Percentiles rank a stretch among this genome's conserved stretches.
Evolutionary conservation across 2,329 filamentous ascomycete species (phyloP).

Genomic region (Alternaria novae-zelandiae): DNA sequence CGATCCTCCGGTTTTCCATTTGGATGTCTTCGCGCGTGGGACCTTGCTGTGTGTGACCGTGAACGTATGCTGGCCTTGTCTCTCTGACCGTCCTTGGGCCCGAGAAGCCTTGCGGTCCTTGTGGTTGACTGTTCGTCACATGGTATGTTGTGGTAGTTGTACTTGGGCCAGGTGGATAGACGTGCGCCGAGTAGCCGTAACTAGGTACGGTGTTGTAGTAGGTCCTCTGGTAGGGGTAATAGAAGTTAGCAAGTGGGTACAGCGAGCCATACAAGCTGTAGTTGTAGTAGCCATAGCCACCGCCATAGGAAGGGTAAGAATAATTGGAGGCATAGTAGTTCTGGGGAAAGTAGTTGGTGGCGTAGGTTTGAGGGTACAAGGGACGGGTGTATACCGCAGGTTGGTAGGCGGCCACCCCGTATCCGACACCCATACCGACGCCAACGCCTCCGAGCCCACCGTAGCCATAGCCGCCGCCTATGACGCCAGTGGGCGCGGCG

Average conservation of each 20-base stretch:
- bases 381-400: constrained; percentile 35
- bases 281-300: constrained; percentile 33
- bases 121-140: constrained; percentile 30
- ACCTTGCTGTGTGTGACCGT: constrained; percentile 4
- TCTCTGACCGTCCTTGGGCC: constrained; percentile 13
- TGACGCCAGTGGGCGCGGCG: constrained; percentile 30
- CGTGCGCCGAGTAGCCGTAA: constrained; percentile 31
- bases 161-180: constrained; percentile 30
- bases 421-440: constrained; percentile 21
- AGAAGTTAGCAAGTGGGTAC: constrained; percentile 47
- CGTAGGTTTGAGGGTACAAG: constrained; percentile 26
- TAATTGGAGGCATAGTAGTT: constrained; percentile 20
- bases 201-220: constrained; percentile 34
- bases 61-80: constrained; percentile 20
- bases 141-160: constrained; percentile 33
- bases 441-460: constrained; percentile 19
- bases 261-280: constrained; percentile 32
- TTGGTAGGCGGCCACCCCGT: constrained; percentile 26
- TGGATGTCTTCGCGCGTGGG: constrained; percentile 36
- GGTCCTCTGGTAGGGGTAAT: constrained; percentile 39
- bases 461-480: constrained; percentile 19
- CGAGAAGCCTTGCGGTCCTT: constrained; percentile 1
- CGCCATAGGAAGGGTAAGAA: constrained; percentile 21
- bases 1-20: constrained; percentile 37
- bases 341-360: constrained; percentile 14